These are phyloP conservation scores for Oryza punctata DNA, from an alignment of 176 grass and related monocot genomes.

Conservation along the genomic window DNA sequence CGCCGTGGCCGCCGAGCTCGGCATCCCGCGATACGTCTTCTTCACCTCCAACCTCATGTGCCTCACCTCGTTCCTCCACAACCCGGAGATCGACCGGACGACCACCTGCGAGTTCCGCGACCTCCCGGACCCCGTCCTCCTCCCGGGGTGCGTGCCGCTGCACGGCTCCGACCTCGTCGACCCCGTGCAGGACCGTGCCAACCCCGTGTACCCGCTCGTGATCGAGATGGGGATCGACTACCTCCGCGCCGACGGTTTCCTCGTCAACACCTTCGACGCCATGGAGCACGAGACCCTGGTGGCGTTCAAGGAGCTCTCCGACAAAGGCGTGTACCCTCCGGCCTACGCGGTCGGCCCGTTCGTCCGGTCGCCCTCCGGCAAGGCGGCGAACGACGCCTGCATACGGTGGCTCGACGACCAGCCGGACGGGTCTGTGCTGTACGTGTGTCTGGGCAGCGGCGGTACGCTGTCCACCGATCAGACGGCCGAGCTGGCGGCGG, in stretches of 20 bases:
- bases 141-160: conserved; percentile 65
- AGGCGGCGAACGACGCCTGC: conserved; percentile 10
- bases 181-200: conserved; percentile 37
- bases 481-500: conserved; percentile 51
- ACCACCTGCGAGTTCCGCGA: conserved; percentile 49
- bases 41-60: conserved; percentile 36
- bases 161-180: conserved; percentile 46
- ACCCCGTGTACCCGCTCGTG: conserved; percentile 13
- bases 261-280: conserved; percentile 54
- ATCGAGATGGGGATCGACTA: conserved; percentile 14
- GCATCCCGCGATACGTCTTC: conserved; percentile 53
- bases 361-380: background rate
- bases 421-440: conserved; percentile 58
- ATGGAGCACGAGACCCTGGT: conserved; percentile 44
- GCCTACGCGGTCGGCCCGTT: conserved; percentile 55
- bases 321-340: conserved; percentile 40
- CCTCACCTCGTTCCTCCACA: conserved; percentile 33
- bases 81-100: conserved; percentile 33
- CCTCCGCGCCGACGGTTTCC: conserved; percentile 40
- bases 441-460: conserved; percentile 64
- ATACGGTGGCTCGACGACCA: conserved; percentile 74
- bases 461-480: conserved; percentile 57
- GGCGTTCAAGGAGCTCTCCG: conserved; percentile 34
- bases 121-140: conserved; percentile 51
- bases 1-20: conserved; percentile 41